phyloP scores from a whole-genome alignment of 2,329 filamentous ascomycete species.

The Stemphylium vesicarium region DNA sequence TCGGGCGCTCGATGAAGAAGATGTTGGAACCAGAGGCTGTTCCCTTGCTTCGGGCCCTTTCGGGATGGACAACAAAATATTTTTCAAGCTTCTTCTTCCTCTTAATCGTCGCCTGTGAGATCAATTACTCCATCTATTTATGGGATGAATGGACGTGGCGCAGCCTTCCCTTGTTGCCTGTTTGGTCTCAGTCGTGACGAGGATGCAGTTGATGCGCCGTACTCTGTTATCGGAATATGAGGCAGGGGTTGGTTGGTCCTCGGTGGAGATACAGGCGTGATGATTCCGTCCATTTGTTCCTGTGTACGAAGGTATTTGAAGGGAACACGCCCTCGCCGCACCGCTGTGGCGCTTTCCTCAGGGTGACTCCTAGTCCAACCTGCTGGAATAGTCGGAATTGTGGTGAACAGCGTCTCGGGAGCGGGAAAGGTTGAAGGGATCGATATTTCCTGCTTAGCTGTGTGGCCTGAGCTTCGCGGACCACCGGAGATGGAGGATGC shows the following conservation, averaged over 20 bases:
- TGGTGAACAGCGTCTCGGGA: no score
- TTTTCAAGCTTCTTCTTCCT: slow-evolving; percentile 20
- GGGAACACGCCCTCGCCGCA: not conserved
- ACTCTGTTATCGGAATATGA: not conserved
- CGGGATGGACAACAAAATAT: slow-evolving; percentile 21
- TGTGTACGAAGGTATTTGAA: slow-evolving; percentile 2
- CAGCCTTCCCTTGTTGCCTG: not conserved
- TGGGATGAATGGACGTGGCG: not conserved
- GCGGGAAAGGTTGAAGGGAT: not conserved
- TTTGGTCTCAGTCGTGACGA: not conserved
- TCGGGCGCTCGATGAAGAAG: no score
- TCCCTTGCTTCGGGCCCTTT: slow-evolving; percentile 1
- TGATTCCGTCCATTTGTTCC: slow-evolving; percentile 5
- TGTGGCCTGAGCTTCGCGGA: not conserved
- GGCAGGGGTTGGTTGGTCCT: not conserved
- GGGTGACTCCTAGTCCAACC: no score
- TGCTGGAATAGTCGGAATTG: not conserved
- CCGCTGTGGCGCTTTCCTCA: no score
- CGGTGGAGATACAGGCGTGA: slow-evolving; percentile 1
- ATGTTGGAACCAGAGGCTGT: not conserved
- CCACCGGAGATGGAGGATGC: not conserved
- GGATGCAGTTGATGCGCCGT: not conserved
- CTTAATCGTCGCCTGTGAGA: slow-evolving; percentile 19
- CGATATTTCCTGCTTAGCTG: not conserved
- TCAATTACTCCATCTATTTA: slow-evolving; percentile 19